Percentiles rank a stretch among this genome's conserved stretches.
Evolutionary conservation across 306 rosid genomes (phyloP).

Genomic region (Benincasa hispida): DNA sequence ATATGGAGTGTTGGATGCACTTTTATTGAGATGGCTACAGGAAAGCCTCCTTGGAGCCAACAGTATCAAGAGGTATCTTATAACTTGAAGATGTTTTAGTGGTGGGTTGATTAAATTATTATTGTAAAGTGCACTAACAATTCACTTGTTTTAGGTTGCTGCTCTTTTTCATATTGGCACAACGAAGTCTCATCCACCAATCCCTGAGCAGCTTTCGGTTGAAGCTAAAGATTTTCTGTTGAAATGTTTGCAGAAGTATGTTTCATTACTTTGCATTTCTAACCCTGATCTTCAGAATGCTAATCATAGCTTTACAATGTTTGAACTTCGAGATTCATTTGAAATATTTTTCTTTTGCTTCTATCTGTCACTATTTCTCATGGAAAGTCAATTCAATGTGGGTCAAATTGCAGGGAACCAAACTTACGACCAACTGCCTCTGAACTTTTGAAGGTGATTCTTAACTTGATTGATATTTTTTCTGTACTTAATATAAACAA

Average conservation of each 20-base stretch:
- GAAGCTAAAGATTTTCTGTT: conserved; percentile 90
- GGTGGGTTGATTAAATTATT: conserved; percentile 7
- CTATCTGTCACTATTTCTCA: neutral
- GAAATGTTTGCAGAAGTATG: conserved; percentile 88
- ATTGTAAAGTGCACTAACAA: conserved; percentile 23
- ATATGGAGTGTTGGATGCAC: conserved; percentile 99
- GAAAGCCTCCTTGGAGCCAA: conserved; percentile 99
- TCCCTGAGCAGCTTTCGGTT: conserved; percentile 78
- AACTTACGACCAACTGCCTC: conserved; percentile 64
- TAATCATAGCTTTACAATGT: neutral
- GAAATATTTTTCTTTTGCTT: neutral
- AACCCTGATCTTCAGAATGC: neutral
- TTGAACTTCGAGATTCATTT: neutral
- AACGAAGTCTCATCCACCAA: conserved; percentile 97
- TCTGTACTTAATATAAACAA: neutral
- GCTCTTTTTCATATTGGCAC: conserved; percentile 95
- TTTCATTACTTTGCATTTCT: neutral
- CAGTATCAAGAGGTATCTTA: conserved; percentile 83
- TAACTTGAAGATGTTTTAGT: conserved; percentile 1
- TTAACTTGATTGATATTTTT: conserved; percentile 16
- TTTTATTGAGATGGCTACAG: conserved; percentile 98
- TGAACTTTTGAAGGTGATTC: conserved; percentile 79
- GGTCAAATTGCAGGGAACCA: conserved; percentile 72
- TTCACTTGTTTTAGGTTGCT: conserved; percentile 62
- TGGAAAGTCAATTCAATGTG: neutral